Base-by-base conservation (phyloP, 345 rosid species). In the Gossypium longicalyx region DNA sequence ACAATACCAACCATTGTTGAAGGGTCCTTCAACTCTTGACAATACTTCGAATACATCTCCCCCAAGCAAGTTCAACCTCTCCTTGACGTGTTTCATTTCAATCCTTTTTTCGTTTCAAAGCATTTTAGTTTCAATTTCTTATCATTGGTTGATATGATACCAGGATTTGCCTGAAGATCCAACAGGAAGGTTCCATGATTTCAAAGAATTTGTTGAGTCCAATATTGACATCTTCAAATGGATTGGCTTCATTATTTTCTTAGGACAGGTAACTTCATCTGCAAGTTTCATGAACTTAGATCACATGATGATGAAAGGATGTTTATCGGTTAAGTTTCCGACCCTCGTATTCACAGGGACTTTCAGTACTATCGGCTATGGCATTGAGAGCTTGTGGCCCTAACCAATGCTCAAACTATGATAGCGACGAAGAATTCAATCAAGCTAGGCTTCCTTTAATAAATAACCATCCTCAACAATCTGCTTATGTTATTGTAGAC, bases 101-200 rank as follows among this genome's bases (percentile, higher is more conserved):
- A 1, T 74, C 45, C 45, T 51, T 17, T 34, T 47, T 19, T 3
- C 2, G 12, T 58, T 43, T 23, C 16, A 16, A 34, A 59, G 45
- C 17, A 13, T 17, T 2, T 17, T 2, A 9, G 9, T 45, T 41
- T 56, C 20, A 44, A 3, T 17, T 63, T 53, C 12, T 41, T 23
- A 38, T 19, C 2, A 61, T 44, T 11, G 34, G 12, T 62, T 22
- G 41, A 34, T 34, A 34, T 34, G 41, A 34, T 34, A 34, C 41
- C 76, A 88, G 90, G 92, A 88, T 83, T 75, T 88, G 41, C 92
- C 92, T 0, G 84, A 85, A 70, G 92, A 89, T 80, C 88, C 85
- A 29, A 89, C 88, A 0, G 89, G 88, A 25, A 87, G 87, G 66
- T 78, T 89, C 58, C 82, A 76, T 20, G 86, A 84, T 76, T 84